Evolutionary conservation across 176 grass and related monocot species (phyloP).

Genomic region (Bolboschoenus planiculmis): DNA sequence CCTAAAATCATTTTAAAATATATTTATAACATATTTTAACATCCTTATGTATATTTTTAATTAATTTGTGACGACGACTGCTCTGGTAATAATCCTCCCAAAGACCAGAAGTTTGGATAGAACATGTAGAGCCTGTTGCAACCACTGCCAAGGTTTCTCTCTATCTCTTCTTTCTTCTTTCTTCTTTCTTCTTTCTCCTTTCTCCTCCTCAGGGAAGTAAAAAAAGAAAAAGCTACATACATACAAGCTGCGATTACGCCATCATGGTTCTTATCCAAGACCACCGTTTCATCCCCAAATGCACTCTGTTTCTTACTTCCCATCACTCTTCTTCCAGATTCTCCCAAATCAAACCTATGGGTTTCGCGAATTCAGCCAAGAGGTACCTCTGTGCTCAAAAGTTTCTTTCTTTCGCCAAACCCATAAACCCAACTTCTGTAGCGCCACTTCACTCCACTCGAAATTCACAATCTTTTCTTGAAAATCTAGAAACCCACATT

Average conservation of each 20-base stretch:
- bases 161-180: neutral
- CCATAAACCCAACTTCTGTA: neutral
- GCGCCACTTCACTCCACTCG: neutral
- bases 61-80: no score
- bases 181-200: neutral
- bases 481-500: constrained; percentile 20
- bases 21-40: no score
- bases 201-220: neutral
- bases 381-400: constrained; percentile 1
- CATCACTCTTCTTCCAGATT: neutral
- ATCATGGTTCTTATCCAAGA: constrained; percentile 56
- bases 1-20: no score
- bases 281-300: constrained; percentile 29
- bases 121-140: neutral
- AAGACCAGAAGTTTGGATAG: neutral
- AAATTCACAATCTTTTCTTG: constrained; percentile 27
- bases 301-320: neutral
- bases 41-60: no score
- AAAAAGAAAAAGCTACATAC: neutral
- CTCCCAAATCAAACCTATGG: neutral
- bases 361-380: neutral
- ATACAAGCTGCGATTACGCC: constrained; percentile 10
- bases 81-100: no score
- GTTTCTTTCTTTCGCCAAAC: neutral
- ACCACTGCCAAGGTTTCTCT: neutral